Base-by-base conservation (phyloP, 441 rosid species). In the Erodium trifolium region DNA sequence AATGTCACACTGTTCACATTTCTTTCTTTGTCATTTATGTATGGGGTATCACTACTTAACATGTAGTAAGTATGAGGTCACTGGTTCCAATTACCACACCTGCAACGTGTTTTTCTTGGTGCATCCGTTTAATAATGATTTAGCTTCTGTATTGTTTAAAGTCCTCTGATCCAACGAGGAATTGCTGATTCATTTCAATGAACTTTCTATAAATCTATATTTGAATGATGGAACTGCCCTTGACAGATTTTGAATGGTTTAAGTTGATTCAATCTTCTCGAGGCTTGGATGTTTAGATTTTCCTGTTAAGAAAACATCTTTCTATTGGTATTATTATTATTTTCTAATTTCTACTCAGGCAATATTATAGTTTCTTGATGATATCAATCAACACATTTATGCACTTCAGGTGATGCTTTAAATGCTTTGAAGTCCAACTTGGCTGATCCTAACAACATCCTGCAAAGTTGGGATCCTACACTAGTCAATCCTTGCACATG, bases 381-480 rank as follows among this genome's bases (percentile, higher is more conserved):
- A 18, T 18, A 18, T 57, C 12, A 17, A 60, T 59, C 13, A 59
- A 59, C 64, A 18, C 29, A 18, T 59, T 59, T 59, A 3, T 59
- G 64, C 31, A 23, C 19, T 19, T 59, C 86, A 92, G 98, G 98
- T 74, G 96, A 92, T 85, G 98, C 98, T 3, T 82, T 92, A 83
- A 96, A 90, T 78, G 87, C 84, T 79, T 74, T 90, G 71, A 78
- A 95, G 75, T 72, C 82, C 73, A 88, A 82, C 77, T 79, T 92
- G 68, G 67, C 69, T 74, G 98, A 92, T 84, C 98, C 98, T 43
- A 87, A 84, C 82, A 92, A 86, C 79, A 91, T 92, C 49, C 83
- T 92, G 72, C 98, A 93, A 80, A 93, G 99, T 80, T 93, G 99
- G 99, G 99, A 94, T 81, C 97, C 99, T 57, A 91, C 99, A 19